These are phyloP conservation scores for Erodium moschatum DNA, from an alignment of 441 rosid species.

Conservation along the genomic window DNA sequence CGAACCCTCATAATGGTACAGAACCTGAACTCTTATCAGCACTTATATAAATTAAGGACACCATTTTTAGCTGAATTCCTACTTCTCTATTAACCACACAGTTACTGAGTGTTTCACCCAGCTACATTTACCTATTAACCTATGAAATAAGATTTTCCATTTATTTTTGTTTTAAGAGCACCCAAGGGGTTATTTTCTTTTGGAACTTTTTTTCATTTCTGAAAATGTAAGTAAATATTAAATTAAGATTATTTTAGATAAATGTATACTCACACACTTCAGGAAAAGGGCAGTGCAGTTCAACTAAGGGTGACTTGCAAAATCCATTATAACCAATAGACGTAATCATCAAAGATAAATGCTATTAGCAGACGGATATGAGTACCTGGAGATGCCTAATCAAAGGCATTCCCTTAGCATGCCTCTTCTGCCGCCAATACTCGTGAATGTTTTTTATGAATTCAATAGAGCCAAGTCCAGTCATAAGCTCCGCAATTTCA, in stretches of 20 bases:
- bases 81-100: not conserved
- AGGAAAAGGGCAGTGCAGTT: not conserved
- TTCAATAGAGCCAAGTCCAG: constrained; percentile 46
- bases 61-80: not conserved
- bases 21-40: not conserved
- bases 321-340: not conserved
- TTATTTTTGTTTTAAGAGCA: not conserved
- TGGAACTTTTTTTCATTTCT: not conserved
- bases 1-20: not conserved
- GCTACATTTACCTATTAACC: not conserved
- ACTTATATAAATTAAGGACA: not conserved
- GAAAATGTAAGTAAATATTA: not conserved
- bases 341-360: not conserved
- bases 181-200: not conserved
- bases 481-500: constrained; percentile 57
- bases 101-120: not conserved
- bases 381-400: constrained; percentile 90
- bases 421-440: constrained; percentile 74
- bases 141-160: not conserved
- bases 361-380: constrained; percentile 3
- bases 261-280: not conserved
- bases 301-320: not conserved
- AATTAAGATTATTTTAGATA: not conserved
- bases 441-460: constrained; percentile 43
- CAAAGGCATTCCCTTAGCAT: constrained; percentile 73